Evolutionary conservation across 768 basidiomycete genomes (phyloP), one percentile per base, ranked within the genome.

Genomic region (Trametes coccinea): DNA sequence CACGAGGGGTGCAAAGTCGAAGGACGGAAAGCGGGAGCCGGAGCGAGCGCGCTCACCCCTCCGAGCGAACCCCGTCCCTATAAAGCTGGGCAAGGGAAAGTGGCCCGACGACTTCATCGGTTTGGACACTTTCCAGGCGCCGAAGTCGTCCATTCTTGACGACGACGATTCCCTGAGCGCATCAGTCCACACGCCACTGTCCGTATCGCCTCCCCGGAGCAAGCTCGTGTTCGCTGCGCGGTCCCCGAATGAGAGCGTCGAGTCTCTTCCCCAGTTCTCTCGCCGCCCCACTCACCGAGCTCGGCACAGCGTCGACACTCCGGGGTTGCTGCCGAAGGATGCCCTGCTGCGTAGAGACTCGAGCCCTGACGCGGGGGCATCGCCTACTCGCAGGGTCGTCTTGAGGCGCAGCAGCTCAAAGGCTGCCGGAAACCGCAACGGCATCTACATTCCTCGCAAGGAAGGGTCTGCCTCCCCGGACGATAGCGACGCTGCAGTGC

Each of bases 21-120:
- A 65, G 37, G 67, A 62, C 45, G 67, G 66, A 53, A 66, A 61
- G 56, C 62, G 62, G 66, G 49, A 67, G 66, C 73, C 61, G 60
- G 63, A 61, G 66, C 63, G 62, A 63, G 65, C 65, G 29, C 69
- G 68, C 61, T 58, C 64, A 11, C 72, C 77, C 62, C 68, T 69
- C 65, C 48, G 77, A 75, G 56, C 77, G 74, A 48, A 11, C 34
- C 61, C 53, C 29, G 55, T 64, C 41, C 55, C 67, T 27, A 78
- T 90, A 63, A 80, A 85, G 56, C 82, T 91, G 37, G 84, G 85
- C 37, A 89, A 91, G 71, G 90, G 88, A 60, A 90, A 88, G 72
- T 92, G 89, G 89, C 89, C 91, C 0, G 89, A 91, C 73, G 90
- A 91, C 72, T 89, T 91, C 70, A 43, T 63, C 30, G 62, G 62